Percentiles rank a stretch among this genome's conserved stretches.
Conservation (phyloP, 2,329 filamentous ascomycete genomes). For the Exophiala mesophila region DNA sequence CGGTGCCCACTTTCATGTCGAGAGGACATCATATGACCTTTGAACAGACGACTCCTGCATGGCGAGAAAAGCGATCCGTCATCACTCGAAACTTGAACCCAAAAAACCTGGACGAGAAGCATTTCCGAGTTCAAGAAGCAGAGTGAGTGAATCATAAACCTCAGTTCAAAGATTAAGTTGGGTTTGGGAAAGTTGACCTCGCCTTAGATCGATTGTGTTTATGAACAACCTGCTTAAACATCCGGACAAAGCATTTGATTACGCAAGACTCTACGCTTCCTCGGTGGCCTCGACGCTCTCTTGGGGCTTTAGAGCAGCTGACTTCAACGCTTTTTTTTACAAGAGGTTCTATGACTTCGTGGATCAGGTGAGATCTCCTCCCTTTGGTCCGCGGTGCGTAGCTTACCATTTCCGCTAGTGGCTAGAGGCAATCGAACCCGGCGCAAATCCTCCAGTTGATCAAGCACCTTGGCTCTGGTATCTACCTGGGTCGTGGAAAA, state of each 20-base stretch:
- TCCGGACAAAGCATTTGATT: slow-evolving; percentile 9
- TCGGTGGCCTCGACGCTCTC: slow-evolving; percentile 8
- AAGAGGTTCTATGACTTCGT: slow-evolving; percentile 18
- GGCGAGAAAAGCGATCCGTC: slow-evolving; percentile 28
- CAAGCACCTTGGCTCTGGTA: slow-evolving; percentile 13
- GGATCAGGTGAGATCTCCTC: slow-evolving; percentile 11
- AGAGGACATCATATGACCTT: slow-evolving; percentile 16
- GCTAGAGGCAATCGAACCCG: slow-evolving; percentile 13
- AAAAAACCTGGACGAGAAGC: slow-evolving; percentile 39
- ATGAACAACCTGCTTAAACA: slow-evolving; percentile 12
- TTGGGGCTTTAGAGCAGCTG: slow-evolving; percentile 14
- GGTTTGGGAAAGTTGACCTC: no score
- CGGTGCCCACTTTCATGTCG: slow-evolving; percentile 16
- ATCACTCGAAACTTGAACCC: slow-evolving; percentile 41
- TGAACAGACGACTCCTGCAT: slow-evolving; percentile 16
- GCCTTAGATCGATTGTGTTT: slow-evolving; percentile 12
- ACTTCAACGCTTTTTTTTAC: slow-evolving; percentile 16
- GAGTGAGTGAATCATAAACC: slow-evolving; percentile 15
- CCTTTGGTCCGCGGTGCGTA: no score
- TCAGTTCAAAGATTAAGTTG: no score
- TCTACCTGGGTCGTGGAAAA: slow-evolving; percentile 14
- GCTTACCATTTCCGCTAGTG: no score
- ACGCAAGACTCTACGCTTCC: slow-evolving; percentile 12
- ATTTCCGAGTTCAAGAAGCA: slow-evolving; percentile 21
- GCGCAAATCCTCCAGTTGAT: slow-evolving; percentile 15